Evolutionary conservation across 129 eudicot species (phyloP).

Genomic region (Erigeron canadensis): DNA sequence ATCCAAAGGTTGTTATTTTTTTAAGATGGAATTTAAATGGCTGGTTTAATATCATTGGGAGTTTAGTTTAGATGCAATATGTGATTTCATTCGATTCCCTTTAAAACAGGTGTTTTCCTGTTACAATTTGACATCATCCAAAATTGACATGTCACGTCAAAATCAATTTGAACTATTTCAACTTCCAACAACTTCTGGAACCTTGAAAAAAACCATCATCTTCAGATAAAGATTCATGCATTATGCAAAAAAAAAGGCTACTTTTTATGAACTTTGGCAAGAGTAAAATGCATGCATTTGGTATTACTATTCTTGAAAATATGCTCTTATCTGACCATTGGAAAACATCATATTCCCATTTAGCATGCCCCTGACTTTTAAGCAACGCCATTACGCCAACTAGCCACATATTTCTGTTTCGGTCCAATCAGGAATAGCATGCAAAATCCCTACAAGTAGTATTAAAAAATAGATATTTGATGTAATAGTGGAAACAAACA

Average conservation of each 20-base stretch:
- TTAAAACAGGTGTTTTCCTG: background rate
- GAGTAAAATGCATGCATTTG: slow-evolving; percentile 22
- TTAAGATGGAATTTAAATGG: no score
- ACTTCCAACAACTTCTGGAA: background rate
- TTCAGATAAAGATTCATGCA: slow-evolving; percentile 27
- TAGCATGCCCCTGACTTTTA: background rate
- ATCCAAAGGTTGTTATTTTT: no score
- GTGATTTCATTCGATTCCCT: no score
- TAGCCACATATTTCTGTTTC: background rate
- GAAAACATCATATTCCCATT: background rate
- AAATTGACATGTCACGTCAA: slow-evolving; percentile 1
- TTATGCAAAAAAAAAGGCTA: background rate
- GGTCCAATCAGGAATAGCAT: background rate
- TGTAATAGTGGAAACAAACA: no score
- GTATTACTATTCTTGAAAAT: slow-evolving; percentile 11
- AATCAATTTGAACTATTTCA: background rate
- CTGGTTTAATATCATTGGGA: no score
- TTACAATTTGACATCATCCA: slow-evolving; percentile 2
- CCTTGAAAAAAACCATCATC: slow-evolving; percentile 12
- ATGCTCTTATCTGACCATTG: background rate
- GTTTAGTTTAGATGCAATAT: no score
- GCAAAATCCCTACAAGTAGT: background rate
- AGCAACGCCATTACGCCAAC: background rate
- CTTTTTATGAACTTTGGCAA: slow-evolving; percentile 8
- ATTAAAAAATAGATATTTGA: no score